Base-by-base conservation (phyloP, 768 basidiomycete species). In the Mycena indigotica region DNA sequence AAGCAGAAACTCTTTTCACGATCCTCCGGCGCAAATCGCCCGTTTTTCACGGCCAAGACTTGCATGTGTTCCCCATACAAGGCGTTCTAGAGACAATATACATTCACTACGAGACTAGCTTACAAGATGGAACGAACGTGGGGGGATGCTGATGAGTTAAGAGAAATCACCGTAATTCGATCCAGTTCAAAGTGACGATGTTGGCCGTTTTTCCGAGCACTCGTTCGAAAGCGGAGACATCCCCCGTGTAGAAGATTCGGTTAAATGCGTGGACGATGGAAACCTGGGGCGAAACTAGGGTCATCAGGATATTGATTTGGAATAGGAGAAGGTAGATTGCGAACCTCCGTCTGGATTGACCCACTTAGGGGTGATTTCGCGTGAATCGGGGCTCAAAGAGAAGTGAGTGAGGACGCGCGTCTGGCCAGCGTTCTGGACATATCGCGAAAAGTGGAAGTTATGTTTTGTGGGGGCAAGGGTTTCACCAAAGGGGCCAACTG, bases 191-290 rank as follows among this genome's bases (percentile, higher is more conserved):
- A 30, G 59, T 30, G 21, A 52, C 24, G 21, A 53, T 30, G 10
- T 44, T 25, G 1, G 38, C 40, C 10, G 6, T 17, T 10, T 17
- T 44, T 1, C 44, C 50, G 17, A 55, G 38, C 13, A 46, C 35
- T 3, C 17, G 3, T 26, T 52, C 63, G 40, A 69, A 67, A 2
- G 50, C 58, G 12, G 50, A 38, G 21, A 64, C 32, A 53, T 67
- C 62, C 2, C 68, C 68, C 4, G 64, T 62, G 55, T 64, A 66
- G 49, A 63, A 69, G 21, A 69, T 52, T 6, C 64, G 65, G n/a
- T 58, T 48, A 21, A 58, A 40, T 41, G 59, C 52, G 49, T 68
- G 29, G 3, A 52, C 67, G 38, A 62, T 65, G 19, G 60, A 29
- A 10, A 62, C 61, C 16, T 35, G 53, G 15, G 55, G 56, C 8